Conservation (phyloP, 495 filamentous ascomycete genomes). For the Trichoderma orchidacearum region DNA sequence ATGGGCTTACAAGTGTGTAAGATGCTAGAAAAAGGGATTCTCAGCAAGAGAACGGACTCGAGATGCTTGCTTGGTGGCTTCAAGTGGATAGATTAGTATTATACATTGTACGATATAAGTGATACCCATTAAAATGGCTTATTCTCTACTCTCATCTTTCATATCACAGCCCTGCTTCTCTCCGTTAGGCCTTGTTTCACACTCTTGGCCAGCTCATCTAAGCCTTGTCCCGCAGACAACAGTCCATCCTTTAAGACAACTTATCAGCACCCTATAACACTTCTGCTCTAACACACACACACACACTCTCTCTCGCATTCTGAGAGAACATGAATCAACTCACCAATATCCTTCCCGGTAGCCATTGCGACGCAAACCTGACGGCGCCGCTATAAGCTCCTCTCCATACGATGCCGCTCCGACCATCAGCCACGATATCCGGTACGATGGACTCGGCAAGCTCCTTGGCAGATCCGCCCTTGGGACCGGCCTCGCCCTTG, state of each 20-base stretch:
- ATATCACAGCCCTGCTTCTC: not conserved
- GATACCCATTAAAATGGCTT: too few species aligned
- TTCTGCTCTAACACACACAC: too few species aligned
- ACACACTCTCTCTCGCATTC: too few species aligned
- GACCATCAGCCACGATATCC: slow-evolving; percentile 4
- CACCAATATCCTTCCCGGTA: not conserved
- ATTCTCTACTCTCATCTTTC: not conserved
- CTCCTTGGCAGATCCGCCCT: slow-evolving; percentile 5
- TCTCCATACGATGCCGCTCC: not conserved
- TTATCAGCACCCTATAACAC: not conserved
- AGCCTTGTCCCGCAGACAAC: not conserved
- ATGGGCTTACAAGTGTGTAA: too few species aligned
- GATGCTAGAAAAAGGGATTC: too few species aligned
- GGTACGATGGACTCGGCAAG: slow-evolving; percentile 6
- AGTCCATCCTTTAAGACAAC: not conserved
- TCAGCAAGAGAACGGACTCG: too few species aligned
- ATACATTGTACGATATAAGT: too few species aligned
- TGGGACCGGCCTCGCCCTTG: slow-evolving; percentile 4
- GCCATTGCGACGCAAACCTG: not conserved
- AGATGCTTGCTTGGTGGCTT: too few species aligned
- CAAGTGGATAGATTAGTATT: too few species aligned
- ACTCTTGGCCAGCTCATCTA: not conserved
- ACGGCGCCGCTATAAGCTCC: not conserved
- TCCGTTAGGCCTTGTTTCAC: not conserved
- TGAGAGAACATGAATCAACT: not conserved